These are phyloP conservation scores for Aciculoconidium aculeatum DNA, from an alignment of 805 yeast genomes.

Conservation along the genomic window DNA sequence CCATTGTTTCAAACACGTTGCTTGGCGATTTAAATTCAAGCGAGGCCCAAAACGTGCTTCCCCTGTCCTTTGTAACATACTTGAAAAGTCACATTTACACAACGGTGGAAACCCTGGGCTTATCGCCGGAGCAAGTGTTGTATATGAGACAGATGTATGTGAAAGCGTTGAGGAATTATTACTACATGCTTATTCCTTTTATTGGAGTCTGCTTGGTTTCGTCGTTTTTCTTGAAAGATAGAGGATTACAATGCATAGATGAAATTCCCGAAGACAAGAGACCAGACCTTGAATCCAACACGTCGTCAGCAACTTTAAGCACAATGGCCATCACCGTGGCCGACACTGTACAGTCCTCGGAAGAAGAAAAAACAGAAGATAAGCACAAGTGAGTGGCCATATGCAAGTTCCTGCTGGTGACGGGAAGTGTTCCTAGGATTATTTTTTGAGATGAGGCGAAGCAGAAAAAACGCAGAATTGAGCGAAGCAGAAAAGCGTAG, in stretches of 20 bases:
- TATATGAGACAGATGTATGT: conserved; percentile 15
- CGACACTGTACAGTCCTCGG: too few relatives aligned
- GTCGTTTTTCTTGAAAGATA: conserved; percentile 30
- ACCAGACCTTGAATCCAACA: conserved; percentile 7
- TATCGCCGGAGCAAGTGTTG: conserved; percentile 14
- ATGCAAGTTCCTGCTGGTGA: too few relatives aligned
- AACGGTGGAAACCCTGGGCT: conserved; percentile 17
- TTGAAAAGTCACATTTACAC: conserved; percentile 19
- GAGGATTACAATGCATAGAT: conserved; percentile 33
- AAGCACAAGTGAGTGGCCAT: too few relatives aligned
- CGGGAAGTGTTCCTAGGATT: too few relatives aligned
- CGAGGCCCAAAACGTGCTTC: conserved; percentile 6
- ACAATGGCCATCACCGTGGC: too few relatives aligned
- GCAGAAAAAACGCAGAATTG: too few relatives aligned
- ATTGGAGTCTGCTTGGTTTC: conserved; percentile 15
- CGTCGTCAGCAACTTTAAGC: too few relatives aligned
- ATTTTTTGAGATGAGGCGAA: too few relatives aligned
- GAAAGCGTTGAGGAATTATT: conserved; percentile 15
- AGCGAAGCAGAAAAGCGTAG: too few relatives aligned
- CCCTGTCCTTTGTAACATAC: conserved; percentile 11
- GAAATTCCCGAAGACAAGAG: conserved; percentile 13
- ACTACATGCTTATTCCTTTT: conserved; percentile 17
- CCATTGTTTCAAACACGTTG: conserved; percentile 32
- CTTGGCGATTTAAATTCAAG: conserved; percentile 14
- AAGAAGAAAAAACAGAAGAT: too few relatives aligned